phyloP scores from a whole-genome alignment of 768 basidiomycete species.

The Termitomyces sp. region DNA sequence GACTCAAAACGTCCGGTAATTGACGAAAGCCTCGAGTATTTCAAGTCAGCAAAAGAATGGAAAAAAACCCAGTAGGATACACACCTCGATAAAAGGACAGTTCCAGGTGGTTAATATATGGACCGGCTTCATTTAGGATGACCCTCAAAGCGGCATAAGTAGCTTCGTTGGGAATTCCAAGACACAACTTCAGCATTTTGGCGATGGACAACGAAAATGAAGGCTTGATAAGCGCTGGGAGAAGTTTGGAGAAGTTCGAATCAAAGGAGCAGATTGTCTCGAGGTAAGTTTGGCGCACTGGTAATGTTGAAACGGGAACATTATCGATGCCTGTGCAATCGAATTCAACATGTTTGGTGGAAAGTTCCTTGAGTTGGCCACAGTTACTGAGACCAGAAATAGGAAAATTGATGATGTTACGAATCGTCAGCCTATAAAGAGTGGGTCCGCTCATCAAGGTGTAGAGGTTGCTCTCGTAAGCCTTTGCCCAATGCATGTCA shows the following conservation, averaged over 20 bases:
- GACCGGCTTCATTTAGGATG: background rate
- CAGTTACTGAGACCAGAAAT: background rate
- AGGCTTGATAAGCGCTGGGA: background rate
- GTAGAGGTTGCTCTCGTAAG: background rate
- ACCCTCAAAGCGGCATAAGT: background rate
- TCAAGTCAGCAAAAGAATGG: background rate
- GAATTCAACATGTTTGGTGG: background rate
- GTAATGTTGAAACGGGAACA: background rate
- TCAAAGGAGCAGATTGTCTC: background rate
- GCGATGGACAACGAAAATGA: background rate
- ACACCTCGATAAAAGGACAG: background rate
- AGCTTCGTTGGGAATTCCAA: background rate
- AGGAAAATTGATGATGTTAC: background rate
- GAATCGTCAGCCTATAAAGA: background rate
- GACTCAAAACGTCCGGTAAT: background rate
- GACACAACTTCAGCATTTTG: background rate
- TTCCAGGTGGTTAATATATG: background rate
- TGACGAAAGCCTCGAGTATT: background rate
- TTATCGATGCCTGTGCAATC: background rate
- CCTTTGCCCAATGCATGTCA: background rate
- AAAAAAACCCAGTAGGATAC: background rate
- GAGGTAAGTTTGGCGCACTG: background rate
- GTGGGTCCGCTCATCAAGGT: background rate
- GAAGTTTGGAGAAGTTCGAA: background rate
- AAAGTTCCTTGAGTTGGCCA: background rate